Conservation (phyloP, 2,329 filamentous ascomycete genomes). For the Talaromyces sp. region DNA sequence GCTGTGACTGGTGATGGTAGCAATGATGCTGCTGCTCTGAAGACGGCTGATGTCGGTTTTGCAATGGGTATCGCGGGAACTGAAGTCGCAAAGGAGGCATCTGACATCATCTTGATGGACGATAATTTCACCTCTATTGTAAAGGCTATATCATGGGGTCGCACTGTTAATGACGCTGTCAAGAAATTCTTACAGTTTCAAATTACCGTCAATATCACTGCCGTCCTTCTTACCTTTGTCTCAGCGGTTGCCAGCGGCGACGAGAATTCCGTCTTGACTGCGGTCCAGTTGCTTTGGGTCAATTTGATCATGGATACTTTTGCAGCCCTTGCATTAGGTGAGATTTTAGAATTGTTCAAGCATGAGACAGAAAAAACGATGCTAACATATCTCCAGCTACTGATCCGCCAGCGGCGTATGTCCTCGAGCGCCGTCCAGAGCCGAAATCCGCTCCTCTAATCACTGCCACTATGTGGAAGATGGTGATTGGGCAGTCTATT, state of each 20-base stretch:
- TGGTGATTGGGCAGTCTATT: slow-evolving; percentile 42
- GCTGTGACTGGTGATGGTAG: slow-evolving; percentile 80
- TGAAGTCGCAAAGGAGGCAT: slow-evolving; percentile 79
- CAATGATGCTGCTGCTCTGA: slow-evolving; percentile 76
- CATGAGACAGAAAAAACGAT: not conserved
- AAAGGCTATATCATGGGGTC: slow-evolving; percentile 75
- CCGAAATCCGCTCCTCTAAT: slow-evolving; percentile 44
- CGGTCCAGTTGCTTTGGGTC: slow-evolving; percentile 64
- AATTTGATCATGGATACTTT: slow-evolving; percentile 68
- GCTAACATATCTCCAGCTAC: slow-evolving; percentile 42
- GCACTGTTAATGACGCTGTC: slow-evolving; percentile 70
- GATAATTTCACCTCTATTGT: slow-evolving; percentile 85
- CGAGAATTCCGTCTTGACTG: slow-evolving; percentile 57
- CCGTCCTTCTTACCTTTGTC: slow-evolving; percentile 60
- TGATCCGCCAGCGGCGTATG: slow-evolving; percentile 54
- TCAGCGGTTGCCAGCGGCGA: slow-evolving; percentile 55
- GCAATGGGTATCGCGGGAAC: slow-evolving; percentile 82
- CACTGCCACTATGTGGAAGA: slow-evolving; percentile 44
- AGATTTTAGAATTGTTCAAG: not conserved
- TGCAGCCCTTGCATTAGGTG: slow-evolving; percentile 55
- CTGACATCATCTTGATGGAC: slow-evolving; percentile 80
- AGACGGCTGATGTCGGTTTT: slow-evolving; percentile 76
- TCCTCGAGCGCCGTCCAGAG: slow-evolving; percentile 51
- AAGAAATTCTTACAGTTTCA: slow-evolving; percentile 62
- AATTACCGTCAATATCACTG: slow-evolving; percentile 60